A percentile compares a stretch with the other conserved stretches of the same genome.
These are phyloP conservation scores for Trametes gibbosa DNA, from an alignment of 768 basidiomycete genomes.

Conservation along the genomic window DNA sequence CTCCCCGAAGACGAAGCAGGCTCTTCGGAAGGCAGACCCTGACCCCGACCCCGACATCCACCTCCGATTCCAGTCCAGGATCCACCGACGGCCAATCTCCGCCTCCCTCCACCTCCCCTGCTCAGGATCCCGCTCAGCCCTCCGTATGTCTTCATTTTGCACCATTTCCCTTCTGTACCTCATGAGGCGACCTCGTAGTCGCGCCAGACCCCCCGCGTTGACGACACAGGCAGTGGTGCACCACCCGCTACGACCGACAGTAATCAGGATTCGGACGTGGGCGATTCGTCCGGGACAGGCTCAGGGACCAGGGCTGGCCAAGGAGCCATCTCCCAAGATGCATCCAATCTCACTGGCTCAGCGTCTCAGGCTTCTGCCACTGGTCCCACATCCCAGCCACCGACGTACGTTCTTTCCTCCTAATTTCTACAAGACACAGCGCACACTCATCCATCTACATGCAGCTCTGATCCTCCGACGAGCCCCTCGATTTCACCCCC, in stretches of 20 bases:
- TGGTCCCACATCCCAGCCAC: background rate
- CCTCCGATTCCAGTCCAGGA: background rate
- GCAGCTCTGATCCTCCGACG: conserved; percentile 4
- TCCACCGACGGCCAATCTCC: background rate
- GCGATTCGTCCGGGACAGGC: background rate
- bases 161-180: background rate
- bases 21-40: conserved; percentile 11
- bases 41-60: conserved; percentile 1
- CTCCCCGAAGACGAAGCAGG: background rate
- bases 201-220: conserved; percentile 1
- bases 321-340: background rate
- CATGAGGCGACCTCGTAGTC: background rate
- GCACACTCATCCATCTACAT: background rate
- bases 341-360: background rate
- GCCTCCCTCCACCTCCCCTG: background rate
- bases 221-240: background rate
- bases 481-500: no score
- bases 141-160: background rate
- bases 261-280: background rate
- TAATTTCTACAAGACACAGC: no score
- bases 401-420: background rate
- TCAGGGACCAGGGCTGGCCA: background rate
- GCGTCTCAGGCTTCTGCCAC: background rate
- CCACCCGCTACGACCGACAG: background rate
- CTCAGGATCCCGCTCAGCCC: background rate